A percentile compares a stretch with the other conserved stretches of the same genome.
phyloP scores from a whole-genome alignment of 805 yeast species.

The Saccharomyces jurei region DNA sequence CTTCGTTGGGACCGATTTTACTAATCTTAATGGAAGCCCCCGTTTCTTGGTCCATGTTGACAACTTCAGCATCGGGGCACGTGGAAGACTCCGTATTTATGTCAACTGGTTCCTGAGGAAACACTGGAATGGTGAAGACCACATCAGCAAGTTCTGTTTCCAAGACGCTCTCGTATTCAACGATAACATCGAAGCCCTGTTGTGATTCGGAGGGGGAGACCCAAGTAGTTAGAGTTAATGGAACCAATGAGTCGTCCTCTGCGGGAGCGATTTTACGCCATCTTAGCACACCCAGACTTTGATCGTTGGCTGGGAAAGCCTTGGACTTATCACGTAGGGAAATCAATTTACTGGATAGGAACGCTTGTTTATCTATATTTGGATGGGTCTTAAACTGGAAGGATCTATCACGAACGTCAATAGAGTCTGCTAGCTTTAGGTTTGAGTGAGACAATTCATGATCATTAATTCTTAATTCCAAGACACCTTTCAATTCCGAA shows the following conservation, averaged over 20 bases:
- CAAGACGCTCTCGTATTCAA: slow-evolving; percentile 69
- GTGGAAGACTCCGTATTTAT: slow-evolving; percentile 43
- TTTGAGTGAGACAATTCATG: slow-evolving; percentile 60
- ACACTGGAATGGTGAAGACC: slow-evolving; percentile 54
- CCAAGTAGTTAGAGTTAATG: slow-evolving; percentile 80
- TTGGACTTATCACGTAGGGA: slow-evolving; percentile 70
- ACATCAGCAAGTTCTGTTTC: slow-evolving; percentile 41
- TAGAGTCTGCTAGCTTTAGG: slow-evolving; percentile 47
- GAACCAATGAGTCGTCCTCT: slow-evolving; percentile 48
- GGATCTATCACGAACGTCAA: slow-evolving; percentile 36
- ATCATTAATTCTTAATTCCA: slow-evolving; percentile 79
- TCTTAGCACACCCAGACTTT: slow-evolving; percentile 82
- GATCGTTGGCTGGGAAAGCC: slow-evolving; percentile 87
- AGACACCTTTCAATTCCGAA: slow-evolving; percentile 82
- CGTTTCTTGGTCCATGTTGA: slow-evolving; percentile 48
- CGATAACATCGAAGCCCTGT: slow-evolving; percentile 63
- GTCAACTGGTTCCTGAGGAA: slow-evolving; percentile 42
- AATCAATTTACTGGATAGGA: slow-evolving; percentile 48
- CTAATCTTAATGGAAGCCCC: slow-evolving; percentile 64
- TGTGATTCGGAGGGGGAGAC: slow-evolving; percentile 49
- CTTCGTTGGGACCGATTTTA: slow-evolving; percentile 39
- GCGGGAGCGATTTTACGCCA: slow-evolving; percentile 72
- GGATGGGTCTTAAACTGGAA: slow-evolving; percentile 91
- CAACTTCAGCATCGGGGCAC: slow-evolving; percentile 42
- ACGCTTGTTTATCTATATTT: slow-evolving; percentile 75